These are phyloP conservation scores for Vitis rotundifolia DNA, from an alignment of 164 flowering plant genomes.

Conservation along the genomic window DNA sequence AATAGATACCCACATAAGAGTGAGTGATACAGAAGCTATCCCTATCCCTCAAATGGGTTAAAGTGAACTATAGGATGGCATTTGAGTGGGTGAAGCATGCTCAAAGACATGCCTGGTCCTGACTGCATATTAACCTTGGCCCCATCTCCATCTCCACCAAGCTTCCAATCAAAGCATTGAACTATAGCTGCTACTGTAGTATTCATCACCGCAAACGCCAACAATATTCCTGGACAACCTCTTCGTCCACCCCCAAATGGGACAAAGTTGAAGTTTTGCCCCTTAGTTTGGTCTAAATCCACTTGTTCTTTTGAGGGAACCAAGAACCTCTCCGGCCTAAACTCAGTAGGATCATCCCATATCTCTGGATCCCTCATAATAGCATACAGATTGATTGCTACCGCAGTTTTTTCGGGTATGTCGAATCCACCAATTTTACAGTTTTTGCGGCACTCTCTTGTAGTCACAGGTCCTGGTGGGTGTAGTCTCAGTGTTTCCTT, in stretches of 20 bases:
- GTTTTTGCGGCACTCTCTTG: too few species aligned
- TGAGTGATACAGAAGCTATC: too few species aligned
- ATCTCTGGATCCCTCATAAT: slow-evolving; percentile 14
- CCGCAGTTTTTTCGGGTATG: slow-evolving; percentile 6
- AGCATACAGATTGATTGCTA: slow-evolving; percentile 8
- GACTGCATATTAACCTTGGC: not conserved
- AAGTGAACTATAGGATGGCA: slow-evolving; percentile 8
- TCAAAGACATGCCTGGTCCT: slow-evolving; percentile 3
- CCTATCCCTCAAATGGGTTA: not conserved
- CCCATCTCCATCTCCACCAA: not conserved
- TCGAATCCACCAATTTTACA: slow-evolving; percentile 4
- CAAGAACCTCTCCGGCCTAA: slow-evolving; percentile 8
- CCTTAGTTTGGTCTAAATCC: not conserved
- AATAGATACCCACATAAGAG: too few species aligned
- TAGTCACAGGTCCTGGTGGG: too few species aligned
- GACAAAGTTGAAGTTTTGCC: slow-evolving; percentile 3
- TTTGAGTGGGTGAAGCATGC: slow-evolving; percentile 12
- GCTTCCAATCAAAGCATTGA: slow-evolving; percentile 22
- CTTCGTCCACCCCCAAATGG: slow-evolving; percentile 20
- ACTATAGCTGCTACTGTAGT: slow-evolving; percentile 11
- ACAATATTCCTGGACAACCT: slow-evolving; percentile 1
- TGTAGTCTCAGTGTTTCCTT: too few species aligned
- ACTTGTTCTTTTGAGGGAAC: not conserved
- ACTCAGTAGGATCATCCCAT: slow-evolving; percentile 5
- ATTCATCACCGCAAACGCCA: slow-evolving; percentile 2